These are phyloP conservation scores for Ogataea dorogensis DNA, from an alignment of 805 yeast genomes.

Conservation along the genomic window DNA sequence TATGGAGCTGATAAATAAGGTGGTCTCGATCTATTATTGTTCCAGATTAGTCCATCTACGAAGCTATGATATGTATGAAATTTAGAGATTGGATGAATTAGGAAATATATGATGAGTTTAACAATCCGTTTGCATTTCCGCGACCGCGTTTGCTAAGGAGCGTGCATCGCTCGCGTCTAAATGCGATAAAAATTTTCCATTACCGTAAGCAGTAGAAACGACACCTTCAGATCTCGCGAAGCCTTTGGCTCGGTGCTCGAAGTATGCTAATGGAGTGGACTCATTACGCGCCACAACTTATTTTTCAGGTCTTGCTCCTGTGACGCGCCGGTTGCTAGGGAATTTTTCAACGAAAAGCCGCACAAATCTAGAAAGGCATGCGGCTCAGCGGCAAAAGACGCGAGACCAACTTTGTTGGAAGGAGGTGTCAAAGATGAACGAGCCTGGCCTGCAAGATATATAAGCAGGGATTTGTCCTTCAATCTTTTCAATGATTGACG, in stretches of 20 bases:
- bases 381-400: conserved; percentile 10
- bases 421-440: conserved; percentile 12
- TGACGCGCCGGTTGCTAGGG: conserved; percentile 2
- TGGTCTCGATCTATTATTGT: conserved; percentile 1
- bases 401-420: conserved; percentile 5
- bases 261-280: too few relatives aligned
- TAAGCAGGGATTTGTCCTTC: neutral
- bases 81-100: conserved; percentile 4
- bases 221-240: too few relatives aligned
- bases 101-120: conserved; percentile 7
- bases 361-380: conserved; percentile 9
- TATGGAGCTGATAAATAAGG: conserved; percentile 54
- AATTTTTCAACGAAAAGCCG: conserved; percentile 5
- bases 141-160: conserved; percentile 1
- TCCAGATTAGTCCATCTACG: neutral
- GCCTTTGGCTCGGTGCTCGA: too few relatives aligned
- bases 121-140: neutral
- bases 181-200: neutral
- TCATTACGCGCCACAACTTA: too few relatives aligned
- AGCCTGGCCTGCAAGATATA: conserved; percentile 2
- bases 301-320: conserved; percentile 1
- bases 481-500: conserved; percentile 38
- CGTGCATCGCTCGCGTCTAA: neutral
- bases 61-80: conserved; percentile 1
- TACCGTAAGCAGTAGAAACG: too few relatives aligned